Evolutionary conservation across 2,329 filamentous ascomycete genomes (phyloP).

Genomic region (Exophiala bonariae): DNA sequence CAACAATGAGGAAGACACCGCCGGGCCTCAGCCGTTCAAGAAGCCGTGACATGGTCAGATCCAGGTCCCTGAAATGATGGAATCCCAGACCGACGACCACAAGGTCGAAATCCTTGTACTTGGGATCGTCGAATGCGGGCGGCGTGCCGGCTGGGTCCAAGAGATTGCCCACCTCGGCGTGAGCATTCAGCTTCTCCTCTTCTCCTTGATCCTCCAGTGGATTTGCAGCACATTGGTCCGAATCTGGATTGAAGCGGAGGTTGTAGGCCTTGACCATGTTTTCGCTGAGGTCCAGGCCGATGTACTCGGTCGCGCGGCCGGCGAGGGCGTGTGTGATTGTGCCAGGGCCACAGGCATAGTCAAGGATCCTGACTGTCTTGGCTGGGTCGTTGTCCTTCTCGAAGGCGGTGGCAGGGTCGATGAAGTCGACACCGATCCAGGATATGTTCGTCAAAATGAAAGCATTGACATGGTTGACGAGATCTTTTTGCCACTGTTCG

Average conservation of each 20-base stretch:
- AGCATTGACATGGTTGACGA: constrained; percentile 23
- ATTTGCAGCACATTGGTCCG: constrained; percentile 41
- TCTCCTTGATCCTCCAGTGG: constrained; percentile 47
- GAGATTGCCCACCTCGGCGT: constrained; percentile 53
- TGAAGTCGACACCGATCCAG: constrained; percentile 26
- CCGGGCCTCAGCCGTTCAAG: constrained; percentile 63
- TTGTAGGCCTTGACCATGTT: constrained; percentile 72
- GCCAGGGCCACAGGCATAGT: constrained; percentile 76
- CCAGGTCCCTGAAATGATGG: constrained; percentile 68
- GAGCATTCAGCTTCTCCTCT: constrained; percentile 21
- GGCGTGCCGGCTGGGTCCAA: constrained; percentile 41
- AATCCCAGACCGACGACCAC: constrained; percentile 63
- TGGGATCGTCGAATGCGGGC: constrained; percentile 56
- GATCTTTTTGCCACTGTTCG: constrained; percentile 24
- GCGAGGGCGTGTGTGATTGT: constrained; percentile 52
- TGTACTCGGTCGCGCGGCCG: constrained; percentile 61
- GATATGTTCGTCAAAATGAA: constrained; percentile 24
- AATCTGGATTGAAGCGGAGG: constrained; percentile 49
- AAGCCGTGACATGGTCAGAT: constrained; percentile 58
- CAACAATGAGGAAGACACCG: constrained; percentile 67
- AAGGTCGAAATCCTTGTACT: constrained; percentile 70
- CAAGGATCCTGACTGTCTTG: constrained; percentile 50
- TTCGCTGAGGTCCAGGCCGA: constrained; percentile 70
- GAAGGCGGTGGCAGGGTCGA: constrained; percentile 18
- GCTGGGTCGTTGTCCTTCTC: constrained; percentile 1